A percentile compares a stretch with the other conserved stretches of the same genome.
Evolutionary conservation across 257 asterid genomes (phyloP).

Genomic region (Solanum stenotomum): DNA sequence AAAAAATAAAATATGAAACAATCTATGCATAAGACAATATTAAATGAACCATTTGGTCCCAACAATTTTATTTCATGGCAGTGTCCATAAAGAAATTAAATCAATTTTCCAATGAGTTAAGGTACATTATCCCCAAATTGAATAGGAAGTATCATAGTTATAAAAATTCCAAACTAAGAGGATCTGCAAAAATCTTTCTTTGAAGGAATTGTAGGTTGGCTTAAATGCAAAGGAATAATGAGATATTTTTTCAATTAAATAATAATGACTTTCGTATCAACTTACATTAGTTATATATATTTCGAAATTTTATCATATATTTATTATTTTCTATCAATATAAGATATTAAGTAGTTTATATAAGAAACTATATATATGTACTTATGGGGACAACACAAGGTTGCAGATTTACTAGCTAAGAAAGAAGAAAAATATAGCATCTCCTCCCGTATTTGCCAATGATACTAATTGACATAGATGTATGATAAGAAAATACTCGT

Average conservation of each 20-base stretch:
- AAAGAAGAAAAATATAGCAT: neutral
- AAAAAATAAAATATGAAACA: neutral
- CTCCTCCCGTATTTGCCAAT: neutral
- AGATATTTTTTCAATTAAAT: neutral
- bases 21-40: neutral
- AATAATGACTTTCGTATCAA: neutral
- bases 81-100: neutral
- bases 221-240: neutral
- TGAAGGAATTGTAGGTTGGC: neutral
- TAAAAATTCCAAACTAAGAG: neutral
- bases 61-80: neutral
- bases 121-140: neutral
- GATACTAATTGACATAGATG: too few species aligned
- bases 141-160: neutral
- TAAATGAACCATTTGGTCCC: neutral
- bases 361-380: too few species aligned
- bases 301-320: neutral
- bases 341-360: neutral
- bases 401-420: neutral
- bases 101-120: neutral
- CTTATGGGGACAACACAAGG: neutral
- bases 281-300: neutral
- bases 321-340: neutral
- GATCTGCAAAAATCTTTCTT: neutral
- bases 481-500: too few species aligned